Evolutionary conservation across 768 basidiomycete genomes (phyloP).

Genomic region (Heimioporus sp.): DNA sequence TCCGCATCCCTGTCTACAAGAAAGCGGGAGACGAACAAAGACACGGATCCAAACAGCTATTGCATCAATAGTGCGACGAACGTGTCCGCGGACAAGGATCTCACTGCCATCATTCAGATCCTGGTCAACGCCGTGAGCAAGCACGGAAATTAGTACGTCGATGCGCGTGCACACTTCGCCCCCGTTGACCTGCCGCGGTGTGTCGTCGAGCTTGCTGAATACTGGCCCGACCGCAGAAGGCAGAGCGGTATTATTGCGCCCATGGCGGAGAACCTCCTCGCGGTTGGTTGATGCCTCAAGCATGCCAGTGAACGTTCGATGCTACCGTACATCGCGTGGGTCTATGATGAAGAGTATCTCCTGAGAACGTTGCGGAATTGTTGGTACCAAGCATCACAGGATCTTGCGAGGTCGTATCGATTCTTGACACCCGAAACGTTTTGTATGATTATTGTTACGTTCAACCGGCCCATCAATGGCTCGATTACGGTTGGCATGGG

Average conservation of each 20-base stretch:
- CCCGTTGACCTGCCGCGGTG: background rate
- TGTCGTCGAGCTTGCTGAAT: slow-evolving; percentile 41
- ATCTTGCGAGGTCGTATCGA: slow-evolving; percentile 32
- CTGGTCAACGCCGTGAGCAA: slow-evolving; percentile 59
- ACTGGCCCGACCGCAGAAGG: slow-evolving; percentile 57
- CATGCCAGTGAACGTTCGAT: slow-evolving; percentile 51
- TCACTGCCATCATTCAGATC: slow-evolving; percentile 46
- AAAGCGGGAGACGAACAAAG: slow-evolving; percentile 59
- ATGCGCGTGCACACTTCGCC: background rate
- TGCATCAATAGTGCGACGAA: slow-evolving; percentile 45
- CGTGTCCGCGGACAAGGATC: slow-evolving; percentile 45
- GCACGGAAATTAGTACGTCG: slow-evolving; percentile 57
- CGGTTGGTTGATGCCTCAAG: slow-evolving; percentile 51
- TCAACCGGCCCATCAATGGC: slow-evolving; percentile 35
- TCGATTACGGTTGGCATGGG: slow-evolving; percentile 33
- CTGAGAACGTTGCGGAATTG: slow-evolving; percentile 34
- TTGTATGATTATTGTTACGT: slow-evolving; percentile 40
- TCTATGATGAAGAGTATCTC: background rate
- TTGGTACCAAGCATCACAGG: slow-evolving; percentile 48
- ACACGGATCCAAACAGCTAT: slow-evolving; percentile 53
- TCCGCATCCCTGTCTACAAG: slow-evolving; percentile 46
- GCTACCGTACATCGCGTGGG: slow-evolving; percentile 40
- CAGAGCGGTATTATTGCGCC: slow-evolving; percentile 47
- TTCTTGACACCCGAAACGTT: slow-evolving; percentile 53
- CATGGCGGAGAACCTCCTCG: slow-evolving; percentile 45